Evolutionary conservation across 2,329 filamentous ascomycete species (phyloP), one percentile per base, ranked within the genome.

Genomic region (Fusarium ambrosium): DNA sequence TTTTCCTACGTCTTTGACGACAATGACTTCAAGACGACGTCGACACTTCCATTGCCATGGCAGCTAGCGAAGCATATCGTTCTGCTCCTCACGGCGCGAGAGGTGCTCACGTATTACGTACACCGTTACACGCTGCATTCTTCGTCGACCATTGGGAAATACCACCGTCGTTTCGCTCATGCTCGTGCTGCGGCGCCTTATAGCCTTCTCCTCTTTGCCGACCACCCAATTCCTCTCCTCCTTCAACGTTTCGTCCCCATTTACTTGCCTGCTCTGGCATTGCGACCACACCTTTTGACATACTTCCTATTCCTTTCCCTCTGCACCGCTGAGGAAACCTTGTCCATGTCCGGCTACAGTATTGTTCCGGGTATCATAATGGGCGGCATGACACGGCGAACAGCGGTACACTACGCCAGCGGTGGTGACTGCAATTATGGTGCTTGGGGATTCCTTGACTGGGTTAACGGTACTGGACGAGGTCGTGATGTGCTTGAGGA

Each of bases 71-170:
- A 88, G 75, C 87, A 90, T 71, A 78, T 87, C 55, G 71, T 79
- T 62, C 66, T 85, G 14, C 82, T 90, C 18, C 81, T 87, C 67
- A 74, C 83, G 29, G 81, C 82, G 14, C 85, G 88, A 63, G 87
- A 94, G 85, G 78, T 90, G 8, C 80, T 95, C 13, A 89, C 91
- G 67, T 98, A 97, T 81, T 88, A 91, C 77, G 87, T 94, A 75
- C 95, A 97, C 83, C 91, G 93, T 62, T 89, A 89, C 79, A 69
- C 92, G 29, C 87, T 98, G 10, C 95, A 97, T 83, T 81, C 80
- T 51, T 80, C 73, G 6, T 80, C 81, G 0, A 65, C 77, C 4
- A 69, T 89, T 27, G 84, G 85, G 9, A 80, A 74, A 7, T 82
- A 87, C 61, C 86, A 90, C 80, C 70, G 78, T 58, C 61, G 77